phyloP scores from a whole-genome alignment of 1,284 basidiomycete species.

The Moesziomyces sp. region DNA sequence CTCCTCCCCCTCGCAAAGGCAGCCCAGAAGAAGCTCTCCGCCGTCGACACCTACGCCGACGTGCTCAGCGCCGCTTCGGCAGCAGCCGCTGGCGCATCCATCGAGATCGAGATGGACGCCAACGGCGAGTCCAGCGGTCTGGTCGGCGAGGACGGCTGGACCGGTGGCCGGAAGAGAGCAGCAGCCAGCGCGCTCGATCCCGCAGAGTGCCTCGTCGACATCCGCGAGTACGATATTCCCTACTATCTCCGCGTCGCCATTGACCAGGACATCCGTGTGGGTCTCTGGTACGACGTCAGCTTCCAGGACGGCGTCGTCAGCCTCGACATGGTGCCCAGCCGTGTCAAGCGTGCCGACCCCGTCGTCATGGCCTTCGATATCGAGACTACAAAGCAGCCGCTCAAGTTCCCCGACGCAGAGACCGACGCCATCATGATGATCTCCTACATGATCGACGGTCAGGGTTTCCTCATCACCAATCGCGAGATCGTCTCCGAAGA shows the following conservation, averaged over 20 bases:
- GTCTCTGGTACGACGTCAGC: slow-evolving; percentile 89
- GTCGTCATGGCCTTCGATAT: slow-evolving; percentile 99
- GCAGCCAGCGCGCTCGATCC: slow-evolving; percentile 74
- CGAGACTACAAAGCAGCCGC: slow-evolving; percentile 96
- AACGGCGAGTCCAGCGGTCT: slow-evolving; percentile 40
- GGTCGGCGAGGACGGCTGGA: slow-evolving; percentile 65
- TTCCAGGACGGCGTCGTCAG: slow-evolving; percentile 83
- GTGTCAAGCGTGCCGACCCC: slow-evolving; percentile 97
- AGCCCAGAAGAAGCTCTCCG: slow-evolving; percentile 92
- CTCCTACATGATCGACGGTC: slow-evolving; percentile 96
- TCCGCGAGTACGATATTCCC: slow-evolving; percentile 95
- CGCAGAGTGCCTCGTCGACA: slow-evolving; percentile 88
- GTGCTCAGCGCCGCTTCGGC: slow-evolving; percentile 76
- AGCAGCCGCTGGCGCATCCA: slow-evolving; percentile 32
- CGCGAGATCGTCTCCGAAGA: slow-evolving; percentile 97
- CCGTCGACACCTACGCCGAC: slow-evolving; percentile 97
- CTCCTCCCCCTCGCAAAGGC: slow-evolving; percentile 87
- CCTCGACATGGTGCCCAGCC: slow-evolving; percentile 80
- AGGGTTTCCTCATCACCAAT: slow-evolving; percentile 97
- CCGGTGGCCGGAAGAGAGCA: slow-evolving; percentile 32
- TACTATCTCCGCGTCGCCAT: slow-evolving; percentile 98
- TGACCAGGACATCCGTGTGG: slow-evolving; percentile 96
- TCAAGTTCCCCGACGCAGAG: slow-evolving; percentile 96
- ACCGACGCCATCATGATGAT: slow-evolving; percentile 99
- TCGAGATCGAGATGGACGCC: slow-evolving; percentile 55